Conservation (phyloP, 2,329 filamentous ascomycete species). For the Bipolaris zeicola region DNA sequence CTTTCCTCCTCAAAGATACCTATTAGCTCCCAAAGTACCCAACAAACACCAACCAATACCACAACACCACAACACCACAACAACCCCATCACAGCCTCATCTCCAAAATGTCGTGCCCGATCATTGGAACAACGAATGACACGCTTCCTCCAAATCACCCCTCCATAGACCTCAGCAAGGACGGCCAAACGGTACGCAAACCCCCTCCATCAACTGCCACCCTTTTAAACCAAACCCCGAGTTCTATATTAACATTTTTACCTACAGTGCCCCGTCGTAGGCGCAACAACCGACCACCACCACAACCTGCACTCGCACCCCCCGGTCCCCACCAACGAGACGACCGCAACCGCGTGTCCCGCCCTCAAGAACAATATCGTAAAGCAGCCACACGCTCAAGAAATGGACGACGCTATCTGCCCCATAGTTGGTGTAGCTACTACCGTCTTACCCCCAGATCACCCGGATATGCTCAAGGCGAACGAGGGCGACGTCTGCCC, state of each 20-base stretch:
- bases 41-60: neutral
- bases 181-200: conserved; percentile 42
- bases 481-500: conserved; percentile 50
- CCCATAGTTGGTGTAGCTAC: conserved; percentile 53
- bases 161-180: conserved; percentile 45
- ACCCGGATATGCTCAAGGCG: conserved; percentile 49
- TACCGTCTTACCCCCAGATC: conserved; percentile 50
- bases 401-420: conserved; percentile 52
- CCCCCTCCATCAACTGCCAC: no score
- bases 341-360: conserved; percentile 48
- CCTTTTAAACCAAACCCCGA: no score
- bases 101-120: conserved; percentile 38
- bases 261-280: conserved; percentile 51
- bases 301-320: conserved; percentile 52
- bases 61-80: neutral
- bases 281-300: conserved; percentile 54
- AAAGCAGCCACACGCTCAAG: conserved; percentile 43
- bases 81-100: neutral
- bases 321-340: conserved; percentile 36
- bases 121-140: conserved; percentile 52
- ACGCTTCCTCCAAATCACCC: conserved; percentile 54
- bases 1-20: neutral
- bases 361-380: conserved; percentile 50
- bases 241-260: no score
- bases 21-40: neutral